Evolutionary conservation across 2,329 filamentous ascomycete species (phyloP).

Genomic region (Apiospora rasikravindrae): DNA sequence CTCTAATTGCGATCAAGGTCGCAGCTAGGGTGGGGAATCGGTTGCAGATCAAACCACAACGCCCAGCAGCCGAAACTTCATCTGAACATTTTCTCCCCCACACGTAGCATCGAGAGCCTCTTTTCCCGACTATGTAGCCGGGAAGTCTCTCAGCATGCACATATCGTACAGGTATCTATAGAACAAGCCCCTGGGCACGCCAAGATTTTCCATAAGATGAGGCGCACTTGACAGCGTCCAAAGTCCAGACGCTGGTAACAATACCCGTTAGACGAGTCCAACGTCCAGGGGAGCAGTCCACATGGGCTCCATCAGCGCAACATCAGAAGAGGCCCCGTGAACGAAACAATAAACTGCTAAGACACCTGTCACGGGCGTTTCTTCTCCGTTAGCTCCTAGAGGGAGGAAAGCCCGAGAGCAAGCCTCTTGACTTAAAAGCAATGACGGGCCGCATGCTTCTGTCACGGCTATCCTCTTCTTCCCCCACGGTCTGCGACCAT

Average conservation of each 20-base stretch:
- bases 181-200: neutral
- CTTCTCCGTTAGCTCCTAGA: slow-evolving; percentile 6
- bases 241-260: neutral
- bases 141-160: neutral
- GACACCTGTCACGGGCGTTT: slow-evolving; percentile 4
- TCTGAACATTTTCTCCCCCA: slow-evolving; percentile 4
- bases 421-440: neutral
- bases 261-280: neutral
- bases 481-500: slow-evolving; percentile 6
- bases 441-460: neutral
- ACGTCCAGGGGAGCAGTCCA: neutral
- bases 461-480: neutral
- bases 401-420: neutral
- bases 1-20: slow-evolving; percentile 1
- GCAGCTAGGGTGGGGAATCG: neutral
- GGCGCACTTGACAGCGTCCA: neutral
- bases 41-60: neutral
- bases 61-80: slow-evolving; percentile 6
- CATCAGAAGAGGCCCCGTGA: slow-evolving; percentile 6
- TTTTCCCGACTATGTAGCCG: slow-evolving; percentile 1
- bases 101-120: neutral
- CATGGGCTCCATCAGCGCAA: slow-evolving; percentile 8
- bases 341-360: slow-evolving; percentile 2
- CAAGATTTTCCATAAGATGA: neutral
- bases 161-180: neutral